Evolutionary conservation across 371 early-diverging fungal species (phyloP).

Genomic region (Parasitella parasitica): DNA sequence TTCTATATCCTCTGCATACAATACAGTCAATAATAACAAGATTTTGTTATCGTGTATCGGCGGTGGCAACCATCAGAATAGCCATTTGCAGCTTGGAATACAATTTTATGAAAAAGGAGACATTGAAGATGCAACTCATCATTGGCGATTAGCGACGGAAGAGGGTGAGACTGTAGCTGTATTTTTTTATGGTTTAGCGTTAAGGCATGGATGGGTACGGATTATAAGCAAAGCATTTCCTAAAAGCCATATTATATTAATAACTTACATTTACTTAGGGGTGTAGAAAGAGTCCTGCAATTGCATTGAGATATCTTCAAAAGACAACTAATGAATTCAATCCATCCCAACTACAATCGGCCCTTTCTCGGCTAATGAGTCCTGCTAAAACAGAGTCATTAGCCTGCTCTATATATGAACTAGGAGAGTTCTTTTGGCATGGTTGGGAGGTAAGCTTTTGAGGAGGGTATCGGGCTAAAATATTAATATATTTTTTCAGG

Average conservation of each 20-base stretch:
- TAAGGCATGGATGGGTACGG: conserved; percentile 83
- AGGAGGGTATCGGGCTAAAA: background rate
- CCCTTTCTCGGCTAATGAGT: conserved; percentile 2
- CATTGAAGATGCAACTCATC: conserved; percentile 73
- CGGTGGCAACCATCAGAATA: background rate
- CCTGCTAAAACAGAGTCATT: conserved; percentile 21
- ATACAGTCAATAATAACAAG: background rate
- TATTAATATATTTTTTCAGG: background rate
- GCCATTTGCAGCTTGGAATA: background rate
- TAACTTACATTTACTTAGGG: conserved; percentile 26
- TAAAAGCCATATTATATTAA: too few species aligned
- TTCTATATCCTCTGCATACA: conserved; percentile 6
- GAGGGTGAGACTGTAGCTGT: conserved; percentile 70
- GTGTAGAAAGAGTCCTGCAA: conserved; percentile 57
- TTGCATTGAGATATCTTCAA: conserved; percentile 72
- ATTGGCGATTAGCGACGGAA: conserved; percentile 76
- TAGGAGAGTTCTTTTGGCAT: conserved; percentile 76
- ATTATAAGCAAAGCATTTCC: too few species aligned
- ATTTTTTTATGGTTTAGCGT: conserved; percentile 83
- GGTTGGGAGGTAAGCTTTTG: conserved; percentile 83
- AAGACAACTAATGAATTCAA: conserved; percentile 71
- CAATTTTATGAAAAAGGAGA: conserved; percentile 35
- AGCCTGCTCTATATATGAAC: conserved; percentile 80
- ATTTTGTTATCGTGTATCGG: background rate
- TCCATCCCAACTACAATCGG: conserved; percentile 50